phyloP scores from a whole-genome alignment of 768 basidiomycete species.

The Suillus brevipes region DNA sequence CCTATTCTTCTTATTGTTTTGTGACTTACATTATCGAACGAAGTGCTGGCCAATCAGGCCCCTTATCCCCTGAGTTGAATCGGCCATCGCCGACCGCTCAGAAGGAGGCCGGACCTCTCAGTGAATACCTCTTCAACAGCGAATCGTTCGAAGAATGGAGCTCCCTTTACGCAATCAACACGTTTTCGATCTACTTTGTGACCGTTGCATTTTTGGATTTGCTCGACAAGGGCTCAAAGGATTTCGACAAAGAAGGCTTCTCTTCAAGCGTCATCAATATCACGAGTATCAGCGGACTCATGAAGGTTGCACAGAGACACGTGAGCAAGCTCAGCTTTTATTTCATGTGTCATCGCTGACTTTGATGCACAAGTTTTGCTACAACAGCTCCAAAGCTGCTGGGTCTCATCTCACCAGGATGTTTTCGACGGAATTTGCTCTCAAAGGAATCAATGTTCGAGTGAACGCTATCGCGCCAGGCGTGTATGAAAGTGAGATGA shows the following conservation, averaged over 20 bases:
- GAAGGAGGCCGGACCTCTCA: constrained; percentile 63
- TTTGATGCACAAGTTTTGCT: constrained; percentile 57
- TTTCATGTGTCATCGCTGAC: not conserved
- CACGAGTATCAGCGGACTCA: constrained; percentile 73
- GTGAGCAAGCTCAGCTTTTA: constrained; percentile 43
- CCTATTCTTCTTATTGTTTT: not conserved
- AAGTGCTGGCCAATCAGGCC: constrained; percentile 78
- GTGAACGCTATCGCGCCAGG: constrained; percentile 78
- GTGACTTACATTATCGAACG: constrained; percentile 1
- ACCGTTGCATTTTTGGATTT: constrained; percentile 76
- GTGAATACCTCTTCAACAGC: constrained; percentile 68
- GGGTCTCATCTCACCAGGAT: constrained; percentile 73
- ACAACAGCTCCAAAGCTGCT: constrained; percentile 81
- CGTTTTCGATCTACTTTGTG: constrained; percentile 73
- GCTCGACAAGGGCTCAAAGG: constrained; percentile 69
- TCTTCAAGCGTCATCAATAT: constrained; percentile 76
- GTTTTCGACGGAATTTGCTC: constrained; percentile 72
- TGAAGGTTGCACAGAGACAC: constrained; percentile 73
- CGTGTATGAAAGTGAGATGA: constrained; percentile 78
- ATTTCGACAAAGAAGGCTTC: constrained; percentile 43
- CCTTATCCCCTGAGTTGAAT: constrained; percentile 56
- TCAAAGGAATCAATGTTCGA: constrained; percentile 67
- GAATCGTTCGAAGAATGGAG: constrained; percentile 67
- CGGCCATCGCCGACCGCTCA: constrained; percentile 55
- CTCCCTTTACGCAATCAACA: constrained; percentile 63